Evolutionary conservation across 768 basidiomycete species (phyloP).

Genomic region (Boletus rubescentipes): DNA sequence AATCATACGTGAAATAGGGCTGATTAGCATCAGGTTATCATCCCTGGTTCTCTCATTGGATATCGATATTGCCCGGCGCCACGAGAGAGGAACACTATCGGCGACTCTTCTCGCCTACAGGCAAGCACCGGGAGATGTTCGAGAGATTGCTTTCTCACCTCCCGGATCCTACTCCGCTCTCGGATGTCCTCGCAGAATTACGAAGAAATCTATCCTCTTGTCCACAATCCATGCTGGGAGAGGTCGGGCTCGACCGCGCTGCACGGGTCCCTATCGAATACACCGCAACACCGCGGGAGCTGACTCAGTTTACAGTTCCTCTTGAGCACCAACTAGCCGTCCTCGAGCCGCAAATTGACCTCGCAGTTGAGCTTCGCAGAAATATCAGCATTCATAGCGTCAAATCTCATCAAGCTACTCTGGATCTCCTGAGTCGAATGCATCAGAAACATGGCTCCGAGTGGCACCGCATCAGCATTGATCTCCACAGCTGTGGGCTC

Average conservation of each 20-base stretch:
- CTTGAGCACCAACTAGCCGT: conserved; percentile 77
- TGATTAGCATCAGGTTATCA: conserved; percentile 67
- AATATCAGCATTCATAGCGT: conserved; percentile 90
- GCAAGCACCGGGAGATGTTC: conserved; percentile 43
- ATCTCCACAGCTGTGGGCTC: conserved; percentile 88
- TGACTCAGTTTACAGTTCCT: conserved; percentile 79
- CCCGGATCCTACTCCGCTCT: conserved; percentile 69
- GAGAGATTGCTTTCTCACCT: conserved; percentile 58
- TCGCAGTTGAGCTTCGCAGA: conserved; percentile 78
- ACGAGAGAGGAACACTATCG: conserved; percentile 78
- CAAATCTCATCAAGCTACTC: conserved; percentile 66
- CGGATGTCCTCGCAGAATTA: conserved; percentile 57
- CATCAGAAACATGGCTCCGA: conserved; percentile 51
- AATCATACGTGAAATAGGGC: conserved; percentile 6
- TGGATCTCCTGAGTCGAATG: conserved; percentile 64
- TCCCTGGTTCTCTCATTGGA: conserved; percentile 89
- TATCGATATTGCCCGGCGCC: conserved; percentile 45
- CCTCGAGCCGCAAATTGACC: conserved; percentile 78
- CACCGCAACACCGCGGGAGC: conserved; percentile 45
- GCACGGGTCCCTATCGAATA: conserved; percentile 71
- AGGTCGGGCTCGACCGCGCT: conserved; percentile 86
- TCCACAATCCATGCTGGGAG: conserved; percentile 82
- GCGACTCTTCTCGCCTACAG: conserved; percentile 54
- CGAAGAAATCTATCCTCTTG: conserved; percentile 57
- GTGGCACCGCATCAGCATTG: conserved; percentile 73